Evolutionary conservation across 176 grass and related monocot genomes (phyloP).

Genomic region (Oryza longistaminata): DNA sequence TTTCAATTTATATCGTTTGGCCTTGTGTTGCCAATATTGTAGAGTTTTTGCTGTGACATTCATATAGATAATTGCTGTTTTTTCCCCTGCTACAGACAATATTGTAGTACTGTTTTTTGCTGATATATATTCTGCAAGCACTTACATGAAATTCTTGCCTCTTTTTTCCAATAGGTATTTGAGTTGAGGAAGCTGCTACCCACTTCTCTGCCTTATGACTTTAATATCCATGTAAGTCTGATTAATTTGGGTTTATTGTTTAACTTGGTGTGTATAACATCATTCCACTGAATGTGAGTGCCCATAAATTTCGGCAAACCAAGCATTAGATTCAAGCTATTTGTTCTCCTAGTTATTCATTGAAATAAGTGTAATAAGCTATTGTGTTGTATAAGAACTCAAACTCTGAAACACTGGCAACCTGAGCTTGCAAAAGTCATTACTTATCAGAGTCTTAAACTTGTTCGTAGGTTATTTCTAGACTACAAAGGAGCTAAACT

Average conservation of each 20-base stretch:
- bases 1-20: constrained; percentile 15
- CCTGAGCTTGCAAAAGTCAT: not conserved
- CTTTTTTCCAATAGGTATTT: constrained; percentile 72
- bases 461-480: not conserved
- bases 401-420: not conserved
- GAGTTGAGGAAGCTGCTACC: constrained; percentile 91
- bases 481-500: not conserved
- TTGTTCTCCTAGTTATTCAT: constrained; percentile 8
- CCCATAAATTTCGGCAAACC: not conserved
- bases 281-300: not conserved
- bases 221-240: constrained; percentile 98
- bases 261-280: not conserved
- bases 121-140: constrained; percentile 2
- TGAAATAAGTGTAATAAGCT: constrained; percentile 4
- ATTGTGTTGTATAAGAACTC: not conserved
- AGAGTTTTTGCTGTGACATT: not conserved
- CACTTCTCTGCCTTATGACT: constrained; percentile 86
- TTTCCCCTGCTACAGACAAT: constrained; percentile 6
- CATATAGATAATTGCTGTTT: not conserved
- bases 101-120: not conserved
- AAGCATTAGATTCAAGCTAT: not conserved
- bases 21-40: not conserved
- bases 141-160: constrained; percentile 33
- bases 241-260: constrained; percentile 24
- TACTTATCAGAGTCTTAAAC: not conserved